Percentiles rank a stretch among this genome's conserved stretches.
phyloP scores from a whole-genome alignment of 2,329 filamentous ascomycete species.

The Microcyclospora tardicrescens region DNA sequence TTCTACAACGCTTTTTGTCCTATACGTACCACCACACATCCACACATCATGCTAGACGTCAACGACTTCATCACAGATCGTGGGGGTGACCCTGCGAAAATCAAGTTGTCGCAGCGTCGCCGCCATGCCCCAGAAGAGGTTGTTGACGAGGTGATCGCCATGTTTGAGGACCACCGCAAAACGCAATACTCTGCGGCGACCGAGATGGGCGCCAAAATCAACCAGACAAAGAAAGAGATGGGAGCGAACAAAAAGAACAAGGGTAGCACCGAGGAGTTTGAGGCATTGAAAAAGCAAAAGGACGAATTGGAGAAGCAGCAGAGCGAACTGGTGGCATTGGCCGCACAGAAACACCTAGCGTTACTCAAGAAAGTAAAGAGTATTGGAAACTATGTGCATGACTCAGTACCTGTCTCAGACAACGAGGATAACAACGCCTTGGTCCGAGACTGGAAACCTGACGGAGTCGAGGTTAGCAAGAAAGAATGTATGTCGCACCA shows the following conservation, averaged over 20 bases:
- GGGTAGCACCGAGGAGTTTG: slow-evolving; percentile 71
- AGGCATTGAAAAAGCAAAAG: slow-evolving; percentile 68
- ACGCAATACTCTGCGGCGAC: slow-evolving; percentile 46
- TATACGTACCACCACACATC: too few species aligned
- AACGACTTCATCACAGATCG: slow-evolving; percentile 55
- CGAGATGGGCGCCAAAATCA: slow-evolving; percentile 74
- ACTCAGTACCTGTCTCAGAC: slow-evolving; percentile 68
- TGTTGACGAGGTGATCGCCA: slow-evolving; percentile 78
- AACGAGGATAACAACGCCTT: slow-evolving; percentile 75
- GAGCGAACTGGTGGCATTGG: slow-evolving; percentile 62
- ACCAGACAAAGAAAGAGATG: slow-evolving; percentile 80
- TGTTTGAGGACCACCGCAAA: slow-evolving; percentile 75
- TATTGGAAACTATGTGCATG: slow-evolving; percentile 86
- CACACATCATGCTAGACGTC: slow-evolving; percentile 30
- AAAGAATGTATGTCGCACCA: slow-evolving; percentile 77
- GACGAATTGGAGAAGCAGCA: slow-evolving; percentile 66
- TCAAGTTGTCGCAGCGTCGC: slow-evolving; percentile 79
- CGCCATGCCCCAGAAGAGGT: slow-evolving; percentile 67
- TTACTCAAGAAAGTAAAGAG: slow-evolving; percentile 68
- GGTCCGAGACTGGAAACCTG: slow-evolving; percentile 67
- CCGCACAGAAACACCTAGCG: slow-evolving; percentile 58
- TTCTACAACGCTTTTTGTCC: too few species aligned
- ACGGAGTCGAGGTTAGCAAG: slow-evolving; percentile 61
- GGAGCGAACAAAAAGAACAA: slow-evolving; percentile 88
- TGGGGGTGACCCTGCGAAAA: slow-evolving; percentile 80